Base-by-base conservation (phyloP, 2,329 filamentous ascomycete species). In the Verticillium longisporum region DNA sequence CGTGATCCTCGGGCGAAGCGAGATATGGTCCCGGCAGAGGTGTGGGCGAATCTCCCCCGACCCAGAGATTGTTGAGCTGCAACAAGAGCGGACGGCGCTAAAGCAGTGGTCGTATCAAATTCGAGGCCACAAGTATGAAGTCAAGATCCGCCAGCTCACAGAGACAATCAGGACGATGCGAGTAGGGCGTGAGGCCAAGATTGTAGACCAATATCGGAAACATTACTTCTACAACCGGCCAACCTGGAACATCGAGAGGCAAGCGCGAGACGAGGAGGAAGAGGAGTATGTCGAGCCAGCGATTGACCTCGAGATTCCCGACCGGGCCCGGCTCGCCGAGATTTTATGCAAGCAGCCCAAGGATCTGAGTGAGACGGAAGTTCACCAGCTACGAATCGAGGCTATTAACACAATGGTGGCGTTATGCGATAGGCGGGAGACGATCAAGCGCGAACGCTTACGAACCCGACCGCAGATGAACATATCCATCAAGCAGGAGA, bases 11-110 rank as follows among this genome's bases (percentile, higher is more conserved):
- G 65, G 26, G 66, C 68, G 15, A 66, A 61, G 21, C 58, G 57
- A 56, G 66, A 73, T 57, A 72, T 73, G 62, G 70, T 73, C 10
- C 70, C 68, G 21, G 54, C 70, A 9, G 62, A 72, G 60, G 67
- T 72, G 54, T 72, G 60, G 68, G 66, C 61, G 18, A 63, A 65
- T 36, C 45, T 70, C 21, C 13, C 63, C 62, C 21, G 67, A 73
- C 62, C 68, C 65, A 36, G 62, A 71, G 62, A 71, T 72, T 60
- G 41, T 63, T 10, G 56, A 62, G 34, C 61, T 71, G 21, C 61
- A 72, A 59, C 55, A 63, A 56, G 21, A 60, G 61, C 61, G 64
- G 58, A 64, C 32, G 57, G 10, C 59, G 34, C 66, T 72, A 14
- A 72, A 72, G 62, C 41, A 63, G n/a, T 66, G 70, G 26, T 57